A percentile compares a stretch with the other conserved stretches of the same genome.
Conservation (phyloP, 192 early-diverging fungal species). For the Coemansia sp. region DNA sequence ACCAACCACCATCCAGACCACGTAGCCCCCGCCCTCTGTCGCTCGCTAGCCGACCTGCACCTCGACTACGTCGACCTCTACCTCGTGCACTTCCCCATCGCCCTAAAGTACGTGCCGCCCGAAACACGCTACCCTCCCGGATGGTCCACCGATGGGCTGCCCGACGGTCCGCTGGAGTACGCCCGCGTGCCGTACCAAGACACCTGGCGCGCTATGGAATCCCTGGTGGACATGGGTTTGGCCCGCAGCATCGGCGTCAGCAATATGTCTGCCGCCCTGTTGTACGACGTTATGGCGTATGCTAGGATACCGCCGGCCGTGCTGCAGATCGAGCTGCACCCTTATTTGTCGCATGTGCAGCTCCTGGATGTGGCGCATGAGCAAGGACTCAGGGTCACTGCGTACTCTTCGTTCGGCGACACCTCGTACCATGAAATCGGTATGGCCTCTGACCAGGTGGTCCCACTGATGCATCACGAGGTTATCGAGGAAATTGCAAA, state of each 20-base stretch:
- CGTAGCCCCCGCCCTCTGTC: conserved; percentile 58
- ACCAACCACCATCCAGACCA: conserved; percentile 60
- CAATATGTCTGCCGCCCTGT: conserved; percentile 59
- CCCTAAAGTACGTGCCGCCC: conserved; percentile 53
- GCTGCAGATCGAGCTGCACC: conserved; percentile 84
- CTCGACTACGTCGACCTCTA: conserved; percentile 81
- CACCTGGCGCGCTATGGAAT: conserved; percentile 60
- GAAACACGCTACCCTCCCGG: conserved; percentile 26
- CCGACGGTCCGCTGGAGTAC: conserved; percentile 17
- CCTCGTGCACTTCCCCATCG: conserved; percentile 68
- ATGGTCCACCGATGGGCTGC: conserved; percentile 11
- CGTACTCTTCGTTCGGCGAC: conserved; percentile 81
- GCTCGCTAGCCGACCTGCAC: conserved; percentile 60
- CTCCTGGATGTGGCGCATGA: conserved; percentile 64
- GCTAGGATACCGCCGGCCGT: conserved; percentile 64
- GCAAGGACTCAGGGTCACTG: conserved; percentile 71
- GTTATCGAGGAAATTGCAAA: conserved; percentile 62
- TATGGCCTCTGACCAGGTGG: conserved; percentile 11
- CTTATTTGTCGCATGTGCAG: conserved; percentile 57
- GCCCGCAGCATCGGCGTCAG: conserved; percentile 67
- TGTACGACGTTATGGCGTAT: conserved; percentile 56
- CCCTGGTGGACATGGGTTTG: conserved; percentile 38
- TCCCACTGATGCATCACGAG: conserved; percentile 20
- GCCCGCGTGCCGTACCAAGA: conserved; percentile 44
- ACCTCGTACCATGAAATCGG: conserved; percentile 21